Evolutionary conservation across 257 asterid genomes (phyloP), one percentile per base, ranked within the genome.

Genomic region (Solanum pinnatisectum): DNA sequence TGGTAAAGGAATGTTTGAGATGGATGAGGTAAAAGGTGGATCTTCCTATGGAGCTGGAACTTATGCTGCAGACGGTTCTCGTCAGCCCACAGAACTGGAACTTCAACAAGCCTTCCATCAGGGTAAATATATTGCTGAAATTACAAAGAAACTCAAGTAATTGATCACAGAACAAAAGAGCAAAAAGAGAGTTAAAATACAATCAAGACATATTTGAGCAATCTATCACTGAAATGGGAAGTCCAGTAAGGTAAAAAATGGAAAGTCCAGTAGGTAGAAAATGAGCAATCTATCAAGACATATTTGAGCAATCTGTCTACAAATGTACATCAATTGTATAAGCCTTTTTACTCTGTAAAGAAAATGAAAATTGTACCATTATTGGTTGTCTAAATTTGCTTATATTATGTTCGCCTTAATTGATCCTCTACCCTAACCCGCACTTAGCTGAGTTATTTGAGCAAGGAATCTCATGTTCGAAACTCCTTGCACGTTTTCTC

Each of bases 41-140:
- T 96, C 99, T 85, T 79, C 95, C 37, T 95, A 95, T 76, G 99
- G 98, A 4, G 93, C 98, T 2, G 98, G 98, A 84, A 96, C 98
- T 71, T 96, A 89, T 85, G 99, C 99, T 4, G 98, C 97, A 2
- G 98, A 95, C 32, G 98, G 98, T 46, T 92, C 99, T 27, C 96
- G 98, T 15, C 90, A 92, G 46, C 98, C 99, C 22, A 94, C 96
- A 1, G 88, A 92, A 85, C 94, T 95, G 76, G 99, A 96, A 83
- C 97, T 95, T 81, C 89, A 91, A 84, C 99, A 93, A 88, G 98
- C 99, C 86, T 95, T 96, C 87, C 89, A 96, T 91, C 99, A 96
- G 91, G 99, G 99, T 77, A 94, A 92, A 90, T 94, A 94, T 40
- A 91, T 91, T 68, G 98, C 99, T 59, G 90, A 91, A 88, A 93